phyloP scores from a whole-genome alignment of 1,139 yeast species.

The Debaryomyces robertsiae region DNA sequence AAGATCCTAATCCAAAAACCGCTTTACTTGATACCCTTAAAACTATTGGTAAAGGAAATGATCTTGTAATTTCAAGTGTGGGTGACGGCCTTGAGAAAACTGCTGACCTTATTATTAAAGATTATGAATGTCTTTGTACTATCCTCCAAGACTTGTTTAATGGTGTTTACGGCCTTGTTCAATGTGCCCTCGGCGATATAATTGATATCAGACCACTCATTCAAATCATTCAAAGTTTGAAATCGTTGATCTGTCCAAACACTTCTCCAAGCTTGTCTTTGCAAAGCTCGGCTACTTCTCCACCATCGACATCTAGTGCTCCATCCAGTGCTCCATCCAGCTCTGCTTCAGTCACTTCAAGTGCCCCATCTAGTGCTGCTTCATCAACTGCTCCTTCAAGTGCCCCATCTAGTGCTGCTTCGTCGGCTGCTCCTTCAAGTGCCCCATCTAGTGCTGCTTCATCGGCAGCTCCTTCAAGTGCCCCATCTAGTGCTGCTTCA shows the following conservation, averaged over 20 bases:
- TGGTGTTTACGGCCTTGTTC: constrained; percentile 9
- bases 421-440: constrained; percentile 10
- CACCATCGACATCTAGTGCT: constrained; percentile 7
- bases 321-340: constrained; percentile 2
- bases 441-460: constrained; percentile 10
- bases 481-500: constrained; percentile 1
- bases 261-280: constrained; percentile 5
- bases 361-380: constrained; percentile 9
- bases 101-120: background rate
- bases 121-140: constrained; percentile 3
- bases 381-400: constrained; percentile 13
- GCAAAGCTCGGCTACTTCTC: constrained; percentile 3
- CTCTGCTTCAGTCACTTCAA: constrained; percentile 11
- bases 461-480: constrained; percentile 8
- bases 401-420: constrained; percentile 18
- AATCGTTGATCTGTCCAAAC: constrained; percentile 9
- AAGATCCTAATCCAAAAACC: constrained; percentile 1
- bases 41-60: background rate
- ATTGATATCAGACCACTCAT: constrained; percentile 4
- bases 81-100: constrained; percentile 8
- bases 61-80: constrained; percentile 2
- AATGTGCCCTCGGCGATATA: constrained; percentile 7
- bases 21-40: constrained; percentile 1
- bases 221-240: constrained; percentile 2
- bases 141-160: constrained; percentile 8